Conservation (phyloP, 352 stramenopile genomes). For the Albugo laibachii region DNA sequence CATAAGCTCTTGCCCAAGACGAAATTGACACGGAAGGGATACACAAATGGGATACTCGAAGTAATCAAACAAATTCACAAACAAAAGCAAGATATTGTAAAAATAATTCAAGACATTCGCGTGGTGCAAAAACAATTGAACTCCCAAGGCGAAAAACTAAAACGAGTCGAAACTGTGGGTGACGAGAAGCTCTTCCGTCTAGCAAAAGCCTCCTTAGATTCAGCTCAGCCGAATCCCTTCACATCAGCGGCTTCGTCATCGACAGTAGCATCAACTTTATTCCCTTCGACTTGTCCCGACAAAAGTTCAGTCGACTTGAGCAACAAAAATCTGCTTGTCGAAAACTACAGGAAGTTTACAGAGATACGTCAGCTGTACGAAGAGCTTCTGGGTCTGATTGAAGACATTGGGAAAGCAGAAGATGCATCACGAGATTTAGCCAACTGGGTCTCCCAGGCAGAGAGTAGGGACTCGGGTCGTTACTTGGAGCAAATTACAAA, state of each 20-base stretch:
- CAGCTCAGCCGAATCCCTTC: neutral
- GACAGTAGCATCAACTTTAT: neutral
- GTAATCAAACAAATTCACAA: conserved; percentile 83
- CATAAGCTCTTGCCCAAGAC: conserved; percentile 22
- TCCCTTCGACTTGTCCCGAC: neutral
- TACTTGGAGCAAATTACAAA: conserved; percentile 49
- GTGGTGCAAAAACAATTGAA: conserved; percentile 67
- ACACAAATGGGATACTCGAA: conserved; percentile 78
- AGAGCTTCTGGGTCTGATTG: conserved; percentile 39
- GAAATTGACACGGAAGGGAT: conserved; percentile 49
- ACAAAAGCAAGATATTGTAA: conserved; percentile 72
- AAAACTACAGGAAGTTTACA: conserved; percentile 73
- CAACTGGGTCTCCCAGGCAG: conserved; percentile 67
- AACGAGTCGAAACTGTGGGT: conserved; percentile 55
- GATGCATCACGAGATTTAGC: conserved; percentile 52
- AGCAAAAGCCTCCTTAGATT: conserved; percentile 16
- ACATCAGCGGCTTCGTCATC: neutral
- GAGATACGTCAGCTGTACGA: conserved; percentile 70
- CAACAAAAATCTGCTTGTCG: conserved; percentile 24
- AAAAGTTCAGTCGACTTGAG: neutral
- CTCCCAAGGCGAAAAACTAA: conserved; percentile 47
- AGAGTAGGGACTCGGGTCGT: conserved; percentile 39
- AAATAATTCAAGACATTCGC: conserved; percentile 65
- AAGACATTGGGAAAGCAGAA: conserved; percentile 56
- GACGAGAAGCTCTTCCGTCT: conserved; percentile 73